Conservation (phyloP, 176 grass and related monocot species). For the bread wheat (Triticum aestivum) region IWGSC_CS_RefSeq_v2.1 NC_057812.1:175965770-175966269, state of each 20-base stretch:
- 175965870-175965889: too few species aligned
- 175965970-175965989: neutral
- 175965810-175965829: too few species aligned
- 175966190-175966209: too few species aligned
- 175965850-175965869: too few species aligned
- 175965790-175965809: too few species aligned
- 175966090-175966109: neutral
- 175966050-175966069: neutral
- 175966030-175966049: neutral
- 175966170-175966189: too few species aligned
- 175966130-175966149: too few species aligned
- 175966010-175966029: too few species aligned
- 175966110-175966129: neutral
- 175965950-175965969: neutral
- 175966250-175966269: too few species aligned
- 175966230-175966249: neutral
- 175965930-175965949: neutral
- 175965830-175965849: too few species aligned
- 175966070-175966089: neutral
- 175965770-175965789: too few species aligned
- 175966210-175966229: neutral
- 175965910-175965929: neutral
- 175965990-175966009: neutral
- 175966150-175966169: too few species aligned
- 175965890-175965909: neutral